A percentile compares a stretch with the other conserved stretches of the same genome.
Conservation (phyloP, 2,329 filamentous ascomycete species). For the Microcyclosporella mali region DNA sequence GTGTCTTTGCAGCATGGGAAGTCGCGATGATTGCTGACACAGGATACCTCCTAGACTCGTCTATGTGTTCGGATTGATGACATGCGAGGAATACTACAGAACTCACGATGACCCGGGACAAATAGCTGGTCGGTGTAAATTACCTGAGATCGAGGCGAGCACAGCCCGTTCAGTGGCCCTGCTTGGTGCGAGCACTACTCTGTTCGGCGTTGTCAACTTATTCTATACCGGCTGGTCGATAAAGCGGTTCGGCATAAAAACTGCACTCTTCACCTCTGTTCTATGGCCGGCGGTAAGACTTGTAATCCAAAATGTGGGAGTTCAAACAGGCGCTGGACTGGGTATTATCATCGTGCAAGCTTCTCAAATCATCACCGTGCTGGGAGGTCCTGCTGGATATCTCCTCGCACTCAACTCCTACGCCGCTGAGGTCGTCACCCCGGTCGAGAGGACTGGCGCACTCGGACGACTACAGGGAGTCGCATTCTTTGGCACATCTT, state of each 20-base stretch:
- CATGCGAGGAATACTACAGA: conserved; percentile 63
- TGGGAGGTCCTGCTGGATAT: conserved; percentile 65
- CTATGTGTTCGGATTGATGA: conserved; percentile 66
- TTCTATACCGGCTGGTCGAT: conserved; percentile 63
- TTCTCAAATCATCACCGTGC: conserved; percentile 60
- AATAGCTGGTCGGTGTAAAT: conserved; percentile 49
- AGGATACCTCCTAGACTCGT: conserved; percentile 39
- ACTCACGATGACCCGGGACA: conserved; percentile 48
- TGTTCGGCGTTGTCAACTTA: conserved; percentile 62
- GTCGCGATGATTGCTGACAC: background rate
- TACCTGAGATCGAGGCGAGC: conserved; percentile 57
- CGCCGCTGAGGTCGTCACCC: conserved; percentile 58
- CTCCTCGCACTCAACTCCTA: conserved; percentile 64
- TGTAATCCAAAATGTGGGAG: conserved; percentile 58
- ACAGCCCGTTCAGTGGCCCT: conserved; percentile 60
- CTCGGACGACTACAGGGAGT: conserved; percentile 61
- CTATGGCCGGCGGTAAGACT: conserved; percentile 60
- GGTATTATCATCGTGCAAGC: conserved; percentile 65
- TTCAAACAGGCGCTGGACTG: conserved; percentile 52
- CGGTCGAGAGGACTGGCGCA: conserved; percentile 55
- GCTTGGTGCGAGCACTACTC: conserved; percentile 59
- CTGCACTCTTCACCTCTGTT: conserved; percentile 57
- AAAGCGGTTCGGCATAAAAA: conserved; percentile 59
- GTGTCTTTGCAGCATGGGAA: conserved; percentile 3
- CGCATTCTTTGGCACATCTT: conserved; percentile 60